These are phyloP conservation scores for Cylindrotheca closterium DNA, from an alignment of 108 stramenopile genomes.

Conservation along the genomic window DNA sequence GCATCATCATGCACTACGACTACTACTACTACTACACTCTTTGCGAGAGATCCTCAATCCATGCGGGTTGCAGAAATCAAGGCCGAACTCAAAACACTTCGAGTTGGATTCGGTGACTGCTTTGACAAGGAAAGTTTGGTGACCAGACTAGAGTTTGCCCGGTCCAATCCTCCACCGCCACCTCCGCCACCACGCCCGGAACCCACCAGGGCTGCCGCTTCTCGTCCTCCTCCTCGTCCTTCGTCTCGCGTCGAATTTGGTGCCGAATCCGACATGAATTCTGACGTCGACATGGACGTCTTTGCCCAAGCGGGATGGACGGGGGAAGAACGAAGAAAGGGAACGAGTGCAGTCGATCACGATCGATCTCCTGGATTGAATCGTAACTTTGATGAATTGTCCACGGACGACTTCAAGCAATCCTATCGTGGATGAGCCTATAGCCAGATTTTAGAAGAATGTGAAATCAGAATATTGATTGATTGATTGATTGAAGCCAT, in stretches of 20 bases:
- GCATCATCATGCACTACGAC: not conserved
- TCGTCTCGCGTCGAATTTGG: not conserved
- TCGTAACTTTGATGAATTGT: not conserved
- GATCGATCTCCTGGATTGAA: not conserved
- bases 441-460: too few species aligned
- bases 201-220: not conserved
- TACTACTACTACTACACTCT: not conserved
- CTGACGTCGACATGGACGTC: not conserved
- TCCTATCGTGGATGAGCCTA: not conserved
- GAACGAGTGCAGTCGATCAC: not conserved
- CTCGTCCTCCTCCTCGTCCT: not conserved
- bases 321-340: not conserved
- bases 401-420: not conserved
- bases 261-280: not conserved
- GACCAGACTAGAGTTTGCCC: constrained; percentile 41
- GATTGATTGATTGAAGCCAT: too few species aligned
- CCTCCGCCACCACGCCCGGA: not conserved
- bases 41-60: not conserved
- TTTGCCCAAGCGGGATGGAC: not conserved
- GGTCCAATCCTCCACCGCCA: constrained; percentile 5
- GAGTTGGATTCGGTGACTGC: constrained; percentile 50
- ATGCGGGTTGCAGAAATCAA: constrained; percentile 31
- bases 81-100: constrained; percentile 39
- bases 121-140: constrained; percentile 68
- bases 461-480: too few species aligned